Base-by-base conservation (phyloP, 2,329 filamentous ascomycete species). In the Arthrobotrys sphaeroides region DNA sequence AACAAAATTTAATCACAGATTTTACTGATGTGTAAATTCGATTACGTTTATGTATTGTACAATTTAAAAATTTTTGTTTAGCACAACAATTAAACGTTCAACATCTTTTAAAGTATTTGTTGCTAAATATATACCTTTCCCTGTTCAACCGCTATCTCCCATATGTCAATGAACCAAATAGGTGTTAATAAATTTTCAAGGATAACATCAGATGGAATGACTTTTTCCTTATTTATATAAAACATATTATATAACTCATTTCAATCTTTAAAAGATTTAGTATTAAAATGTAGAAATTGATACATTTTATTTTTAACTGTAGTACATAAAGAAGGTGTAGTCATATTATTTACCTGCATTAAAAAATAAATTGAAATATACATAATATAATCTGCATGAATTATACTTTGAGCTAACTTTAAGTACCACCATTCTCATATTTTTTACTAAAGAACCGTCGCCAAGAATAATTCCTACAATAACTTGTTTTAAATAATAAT, bases 141-240 rank as follows among this genome's bases (percentile, higher is more conserved):
- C 40, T 43, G 16, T 43, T 43, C 40, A 43, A 43, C 40, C 40
- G n/a, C 40, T 22, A 66, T 59, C 33, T 66, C 22, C 43, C 53
- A 38, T 66, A 66, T 33, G 20, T 13, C 28, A 66, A 36, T 66
- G 53, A 59, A 18, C 55, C 31, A 59, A 66, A 59, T 57, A 66
- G 24, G 61, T 31, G 24, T 66, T 45, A 59, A 66, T 18, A 43
- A 43, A 43, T 43, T 43, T 43, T 43, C 16, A 43, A 43, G 16
- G 12, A 43, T 43, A 43, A n/a, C 13, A 13, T 43, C 40, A 43
- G 40, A 43, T 43, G 40, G 40, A n/a, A 43, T 43, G 40, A 43
- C 40, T 43, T 43, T 33, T 43, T 43, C 40, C 13, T 43, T 43
- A 13, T 43, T 43, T 43, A 6, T 43, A 43, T 43, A 43, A 43